These are phyloP conservation scores for Actinidia polygama DNA, from an alignment of 179 eudicot genomes.

Conservation along the genomic window DNA sequence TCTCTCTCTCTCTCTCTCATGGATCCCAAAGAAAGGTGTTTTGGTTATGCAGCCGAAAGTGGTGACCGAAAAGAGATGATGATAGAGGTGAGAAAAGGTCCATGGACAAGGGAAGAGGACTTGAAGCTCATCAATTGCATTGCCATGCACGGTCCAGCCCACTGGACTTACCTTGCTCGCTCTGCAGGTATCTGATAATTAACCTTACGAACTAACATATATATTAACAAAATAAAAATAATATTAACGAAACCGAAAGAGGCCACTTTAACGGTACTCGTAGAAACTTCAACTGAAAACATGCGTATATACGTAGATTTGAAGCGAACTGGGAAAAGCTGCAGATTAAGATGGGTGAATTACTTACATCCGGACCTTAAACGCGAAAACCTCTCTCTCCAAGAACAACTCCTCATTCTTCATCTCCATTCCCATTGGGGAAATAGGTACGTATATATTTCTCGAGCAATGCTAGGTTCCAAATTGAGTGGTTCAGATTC, in stretches of 20 bases:
- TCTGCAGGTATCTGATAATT: constrained; percentile 9
- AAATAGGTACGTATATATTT: constrained; percentile 43
- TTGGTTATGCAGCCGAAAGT: background rate
- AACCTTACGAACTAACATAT: no score
- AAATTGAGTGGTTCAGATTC: background rate
- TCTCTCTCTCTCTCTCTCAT: constrained; percentile 9
- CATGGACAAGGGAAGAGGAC: constrained; percentile 22
- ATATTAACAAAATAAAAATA: no score
- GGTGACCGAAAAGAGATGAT: background rate
- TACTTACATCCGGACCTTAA: constrained; percentile 78
- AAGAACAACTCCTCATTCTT: constrained; percentile 74
- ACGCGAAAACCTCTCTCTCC: constrained; percentile 76
- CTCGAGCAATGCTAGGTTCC: background rate
- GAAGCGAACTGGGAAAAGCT: constrained; percentile 79
- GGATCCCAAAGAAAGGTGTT: background rate
- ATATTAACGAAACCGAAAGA: no score
- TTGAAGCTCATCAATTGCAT: constrained; percentile 10
- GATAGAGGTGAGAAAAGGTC: constrained; percentile 4
- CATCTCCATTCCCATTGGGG: constrained; percentile 88
- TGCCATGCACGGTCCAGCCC: constrained; percentile 18
- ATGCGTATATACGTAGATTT: constrained; percentile 40
- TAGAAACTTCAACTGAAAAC: no score
- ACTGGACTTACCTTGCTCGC: constrained; percentile 18
- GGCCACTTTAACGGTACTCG: no score
- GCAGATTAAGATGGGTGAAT: constrained; percentile 75